Evolutionary conservation across 1,284 basidiomycete species (phyloP), one percentile per base, ranked within the genome.

Genomic region (Gastroboletus turbinatus): DNA sequence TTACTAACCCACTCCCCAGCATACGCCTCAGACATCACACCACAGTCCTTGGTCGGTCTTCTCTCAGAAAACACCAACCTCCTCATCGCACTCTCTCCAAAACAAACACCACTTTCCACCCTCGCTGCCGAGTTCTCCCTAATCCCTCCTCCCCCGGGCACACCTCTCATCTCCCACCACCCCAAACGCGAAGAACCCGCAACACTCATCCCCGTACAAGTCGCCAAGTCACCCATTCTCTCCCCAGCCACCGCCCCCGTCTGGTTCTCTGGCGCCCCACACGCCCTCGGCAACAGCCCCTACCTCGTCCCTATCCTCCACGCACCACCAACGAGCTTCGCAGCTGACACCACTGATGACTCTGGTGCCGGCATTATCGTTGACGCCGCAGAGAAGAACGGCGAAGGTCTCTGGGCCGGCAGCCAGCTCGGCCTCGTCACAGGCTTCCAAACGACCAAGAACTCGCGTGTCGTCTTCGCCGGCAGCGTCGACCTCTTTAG

Each of bases 401-500:
- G 84, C 10, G 88, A 92, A 72, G 81, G 87, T 58, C 75, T 88
- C 55, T 92, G 90, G 82, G 89, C 89, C 0, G 94, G 94, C 5
- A 84, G 83, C 59, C 81, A 82, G 36, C 78, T 94, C 42, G 79
- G 82, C 29, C 77, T 98, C 38, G 92, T 94, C 44, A 90, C 88
- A 4, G 96, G 92, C 7, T 92, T 98, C 80, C 96, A 99, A 75
- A 85, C 93, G 1, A 75, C 80, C 25, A 83, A 84, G 56, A 93
- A 90, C 63, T 87, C 88, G 0, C 80, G 96, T 11, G 84, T 88
- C 25, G 83, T 87, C 3, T 97, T 94, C 76, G 79, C 90, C 4
- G 96, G 96, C 10, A 87, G 92, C 35, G 78, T 87, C 1, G 88
- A 90, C 9, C 63, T 96, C 57, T 90, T 98, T 71, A 85, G 82